Base-by-base conservation (phyloP, 192 early-diverging fungal genomes). In the Podila minutissima region DNA sequence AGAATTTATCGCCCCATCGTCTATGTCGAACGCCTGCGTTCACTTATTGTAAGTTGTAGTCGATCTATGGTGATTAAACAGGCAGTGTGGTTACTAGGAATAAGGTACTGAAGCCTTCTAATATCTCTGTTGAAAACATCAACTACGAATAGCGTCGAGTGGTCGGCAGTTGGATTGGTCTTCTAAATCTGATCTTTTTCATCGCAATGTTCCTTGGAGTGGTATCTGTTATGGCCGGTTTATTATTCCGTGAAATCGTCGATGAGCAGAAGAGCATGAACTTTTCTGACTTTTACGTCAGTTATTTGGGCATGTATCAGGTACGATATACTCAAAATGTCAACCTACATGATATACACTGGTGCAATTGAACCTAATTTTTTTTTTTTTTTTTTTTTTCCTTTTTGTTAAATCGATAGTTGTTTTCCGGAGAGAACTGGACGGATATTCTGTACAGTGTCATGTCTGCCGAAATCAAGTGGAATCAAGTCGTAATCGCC, bases 391-490 rank as follows among this genome's bases (percentile, higher is more conserved):
- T 35, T 0, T 35, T 6, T 33, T 37, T 1, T 11, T 1, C 28
- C 41, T 55, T 20, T 57, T 57, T 37, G 48, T 29, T 63, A 35
- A 63, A 11, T 62, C 29, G 59, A 24, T 62, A 89, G 87, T 61
- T 91, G 3, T 91, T 91, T 62, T 91, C 90, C 26, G 88, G 88
- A 55, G 88, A 88, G 63, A 83, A 91, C 62, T 91, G 90, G 90
- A 88, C 88, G 0, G 84, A 79, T 29, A 83, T 91, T 48, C 67
- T 91, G 11, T 91, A 89, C 62, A 75, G 71, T 59, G 83, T 73
- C 20, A 88, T 89, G 79, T 29, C 72, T 19, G 75, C 69, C 15
- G 86, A 83, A 9, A 48, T 66, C 41, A 53, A 63, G 0, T 73
- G 60, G 19, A 28, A 65, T 6, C 84, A 87, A 58, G 75, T 77